A percentile compares a stretch with the other conserved stretches of the same genome.
Evolutionary conservation across 169 alveolate genomes (phyloP).

Genomic region (Perkinsus chesapeaki): DNA sequence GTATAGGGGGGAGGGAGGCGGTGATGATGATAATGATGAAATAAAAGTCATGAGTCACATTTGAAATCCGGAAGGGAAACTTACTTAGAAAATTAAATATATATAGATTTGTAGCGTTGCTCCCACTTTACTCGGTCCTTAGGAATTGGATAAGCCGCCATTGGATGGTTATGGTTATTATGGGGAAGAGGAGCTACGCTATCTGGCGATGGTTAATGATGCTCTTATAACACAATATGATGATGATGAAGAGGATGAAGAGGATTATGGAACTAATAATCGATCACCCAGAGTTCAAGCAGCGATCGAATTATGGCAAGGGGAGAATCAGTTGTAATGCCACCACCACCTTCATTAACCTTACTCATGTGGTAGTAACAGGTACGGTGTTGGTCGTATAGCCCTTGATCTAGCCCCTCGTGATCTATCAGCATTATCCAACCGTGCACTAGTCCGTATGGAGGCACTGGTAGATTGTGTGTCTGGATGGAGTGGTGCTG

Average conservation of each 20-base stretch:
- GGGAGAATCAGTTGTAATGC: neutral
- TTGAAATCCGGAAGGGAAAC: too few relatives aligned
- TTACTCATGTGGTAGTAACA: neutral
- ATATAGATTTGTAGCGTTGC: too few relatives aligned
- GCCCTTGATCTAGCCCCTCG: neutral
- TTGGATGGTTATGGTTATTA: neutral
- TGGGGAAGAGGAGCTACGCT: neutral
- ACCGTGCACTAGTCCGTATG: neutral
- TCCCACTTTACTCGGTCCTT: neutral
- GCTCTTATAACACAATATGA: neutral
- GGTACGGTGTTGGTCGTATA: neutral
- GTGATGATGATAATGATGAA: too few relatives aligned
- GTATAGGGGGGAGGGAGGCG: too few relatives aligned
- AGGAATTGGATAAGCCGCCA: neutral
- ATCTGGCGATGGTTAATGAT: neutral
- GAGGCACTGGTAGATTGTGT: neutral
- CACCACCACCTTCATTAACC: neutral
- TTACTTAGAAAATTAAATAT: too few relatives aligned
- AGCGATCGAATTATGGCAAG: neutral
- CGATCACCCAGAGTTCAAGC: neutral
- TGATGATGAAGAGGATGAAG: neutral
- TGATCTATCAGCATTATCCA: neutral
- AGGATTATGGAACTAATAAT: neutral
- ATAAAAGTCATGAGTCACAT: too few relatives aligned
- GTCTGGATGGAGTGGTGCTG: neutral